phyloP scores from a whole-genome alignment of 331 rosid species.

The Pyrus hybrid region DNA sequence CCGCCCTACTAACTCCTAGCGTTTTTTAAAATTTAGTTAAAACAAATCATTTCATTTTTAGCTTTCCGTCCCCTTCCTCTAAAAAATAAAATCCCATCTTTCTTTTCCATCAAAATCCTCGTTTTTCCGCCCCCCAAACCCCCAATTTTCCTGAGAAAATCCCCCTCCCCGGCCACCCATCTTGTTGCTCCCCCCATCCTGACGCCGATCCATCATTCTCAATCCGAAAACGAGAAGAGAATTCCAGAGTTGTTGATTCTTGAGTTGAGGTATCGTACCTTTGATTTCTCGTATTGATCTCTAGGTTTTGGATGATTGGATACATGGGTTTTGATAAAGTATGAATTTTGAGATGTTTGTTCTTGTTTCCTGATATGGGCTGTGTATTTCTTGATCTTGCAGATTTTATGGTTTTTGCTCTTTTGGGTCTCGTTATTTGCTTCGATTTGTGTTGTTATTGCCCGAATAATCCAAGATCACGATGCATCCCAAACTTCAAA shows the following conservation, averaged over 20 bases:
- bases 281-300: background rate
- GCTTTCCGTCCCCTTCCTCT: background rate
- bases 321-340: background rate
- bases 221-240: background rate
- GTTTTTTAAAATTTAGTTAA: too few species aligned
- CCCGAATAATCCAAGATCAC: background rate
- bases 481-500: conserved; percentile 26
- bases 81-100: too few species aligned
- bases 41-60: background rate
- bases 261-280: background rate
- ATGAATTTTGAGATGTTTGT: background rate
- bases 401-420: conserved; percentile 9
- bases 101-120: background rate
- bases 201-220: background rate
- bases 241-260: background rate
- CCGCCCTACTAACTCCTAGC: too few species aligned
- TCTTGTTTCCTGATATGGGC: background rate
- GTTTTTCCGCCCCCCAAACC: background rate
- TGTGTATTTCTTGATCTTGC: background rate
- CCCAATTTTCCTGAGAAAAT: background rate
- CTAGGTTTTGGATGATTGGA: background rate
- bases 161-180: background rate
- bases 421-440: conserved; percentile 2
- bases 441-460: background rate
- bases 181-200: background rate